These are phyloP conservation scores for Nakazawaea laoshanensis DNA, from an alignment of 805 yeast genomes.

Conservation along the genomic window DNA sequence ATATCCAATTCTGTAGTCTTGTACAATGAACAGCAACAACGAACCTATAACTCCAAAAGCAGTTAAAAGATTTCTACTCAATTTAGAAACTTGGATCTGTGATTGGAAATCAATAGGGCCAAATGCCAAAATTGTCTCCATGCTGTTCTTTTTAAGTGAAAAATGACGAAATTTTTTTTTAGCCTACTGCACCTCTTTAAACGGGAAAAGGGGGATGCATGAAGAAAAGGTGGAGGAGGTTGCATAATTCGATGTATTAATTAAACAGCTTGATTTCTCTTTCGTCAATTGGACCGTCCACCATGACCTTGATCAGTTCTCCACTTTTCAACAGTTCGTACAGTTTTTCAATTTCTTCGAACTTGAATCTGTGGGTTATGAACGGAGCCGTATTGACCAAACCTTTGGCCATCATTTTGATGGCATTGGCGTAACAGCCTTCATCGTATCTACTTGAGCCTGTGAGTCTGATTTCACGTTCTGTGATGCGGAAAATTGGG, in stretches of 20 bases:
- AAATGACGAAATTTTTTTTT: too few relatives aligned
- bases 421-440: conserved; percentile 70
- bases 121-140: conserved; percentile 7
- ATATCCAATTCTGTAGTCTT: conserved; percentile 33
- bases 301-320: conserved; percentile 68
- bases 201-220: background rate
- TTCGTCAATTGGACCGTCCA: conserved; percentile 53
- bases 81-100: conserved; percentile 33
- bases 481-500: conserved; percentile 65
- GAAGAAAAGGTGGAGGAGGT: background rate
- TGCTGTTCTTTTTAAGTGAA: too few relatives aligned
- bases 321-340: conserved; percentile 65
- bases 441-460: conserved; percentile 79
- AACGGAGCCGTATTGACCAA: conserved; percentile 58
- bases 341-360: conserved; percentile 68
- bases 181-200: too few relatives aligned
- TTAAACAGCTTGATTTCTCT: conserved; percentile 4
- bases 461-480: conserved; percentile 57
- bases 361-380: conserved; percentile 67
- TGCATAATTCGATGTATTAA: background rate
- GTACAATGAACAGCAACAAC: conserved; percentile 37
- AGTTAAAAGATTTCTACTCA: conserved; percentile 19
- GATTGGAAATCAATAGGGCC: conserved; percentile 43
- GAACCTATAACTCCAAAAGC: conserved; percentile 30
- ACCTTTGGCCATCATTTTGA: conserved; percentile 55